Evolutionary conservation across 129 eudicot genomes (phyloP).

Genomic region (Chrysanthemum makinoi): DNA sequence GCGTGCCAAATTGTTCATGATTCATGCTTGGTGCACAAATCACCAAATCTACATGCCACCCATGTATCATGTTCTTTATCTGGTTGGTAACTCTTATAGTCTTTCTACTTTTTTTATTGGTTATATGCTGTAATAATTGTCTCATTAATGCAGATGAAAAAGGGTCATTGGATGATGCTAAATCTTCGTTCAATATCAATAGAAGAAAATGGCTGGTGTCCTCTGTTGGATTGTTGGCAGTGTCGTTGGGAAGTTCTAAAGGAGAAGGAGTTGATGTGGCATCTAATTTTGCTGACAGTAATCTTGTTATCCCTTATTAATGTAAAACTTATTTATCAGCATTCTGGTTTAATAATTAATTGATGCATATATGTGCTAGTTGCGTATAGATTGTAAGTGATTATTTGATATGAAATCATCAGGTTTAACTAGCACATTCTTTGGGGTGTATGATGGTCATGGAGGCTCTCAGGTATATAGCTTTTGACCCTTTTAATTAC

Average conservation of each 20-base stretch:
- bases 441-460: constrained; percentile 83
- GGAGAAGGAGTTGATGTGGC: constrained; percentile 47
- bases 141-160: constrained; percentile 28
- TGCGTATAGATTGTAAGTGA: not conserved
- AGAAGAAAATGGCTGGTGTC: constrained; percentile 50
- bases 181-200: constrained; percentile 25
- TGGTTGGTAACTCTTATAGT: constrained; percentile 22
- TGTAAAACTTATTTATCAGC: constrained; percentile 8
- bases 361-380: constrained; percentile 8
- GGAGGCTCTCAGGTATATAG: constrained; percentile 72
- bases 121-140: not conserved
- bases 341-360: constrained; percentile 12
- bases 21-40: not conserved
- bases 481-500: not conserved
- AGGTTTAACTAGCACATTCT: too few relatives aligned
- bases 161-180: constrained; percentile 22
- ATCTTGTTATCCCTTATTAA: constrained; percentile 22
- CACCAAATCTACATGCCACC: not conserved
- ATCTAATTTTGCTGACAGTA: constrained; percentile 75
- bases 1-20: not conserved
- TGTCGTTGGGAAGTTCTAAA: constrained; percentile 27
- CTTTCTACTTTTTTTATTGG: not conserved
- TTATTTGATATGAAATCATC: too few relatives aligned
- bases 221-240: constrained; percentile 47
- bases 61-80: constrained; percentile 31